Evolutionary conservation across 441 rosid genomes (phyloP).

Genomic region (Pelargonium myrrhifolium): DNA sequence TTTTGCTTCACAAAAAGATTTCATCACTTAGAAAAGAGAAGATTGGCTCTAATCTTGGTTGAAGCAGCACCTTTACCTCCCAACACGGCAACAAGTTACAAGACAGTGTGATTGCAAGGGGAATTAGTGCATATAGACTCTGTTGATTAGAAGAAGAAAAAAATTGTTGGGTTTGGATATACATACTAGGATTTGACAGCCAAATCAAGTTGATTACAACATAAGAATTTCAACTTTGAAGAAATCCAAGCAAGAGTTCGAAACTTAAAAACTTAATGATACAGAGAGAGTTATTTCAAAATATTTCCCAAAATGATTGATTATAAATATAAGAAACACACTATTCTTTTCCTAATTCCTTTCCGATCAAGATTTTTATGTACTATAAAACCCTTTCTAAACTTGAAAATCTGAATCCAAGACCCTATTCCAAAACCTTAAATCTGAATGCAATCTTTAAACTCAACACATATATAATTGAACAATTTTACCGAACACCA

Average conservation of each 20-base stretch:
- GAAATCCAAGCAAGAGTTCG: no score
- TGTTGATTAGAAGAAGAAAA: neutral
- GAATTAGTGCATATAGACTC: no score
- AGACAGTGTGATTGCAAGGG: neutral
- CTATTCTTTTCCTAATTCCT: neutral
- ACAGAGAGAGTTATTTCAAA: neutral
- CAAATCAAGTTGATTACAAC: neutral
- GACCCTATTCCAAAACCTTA: no score
- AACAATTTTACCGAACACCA: no score
- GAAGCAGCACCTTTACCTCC: no score
- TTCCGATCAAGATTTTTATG: neutral
- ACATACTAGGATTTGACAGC: neutral
- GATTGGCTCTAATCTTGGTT: no score
- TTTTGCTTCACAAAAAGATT: neutral
- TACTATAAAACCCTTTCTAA: neutral
- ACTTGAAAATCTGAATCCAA: constrained; percentile 1
- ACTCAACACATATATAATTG: no score
- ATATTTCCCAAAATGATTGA: neutral
- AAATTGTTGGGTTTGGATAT: neutral
- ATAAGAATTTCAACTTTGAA: neutral
- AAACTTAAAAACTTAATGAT: neutral
- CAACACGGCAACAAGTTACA: neutral
- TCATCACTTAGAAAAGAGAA: no score
- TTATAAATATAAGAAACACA: neutral
- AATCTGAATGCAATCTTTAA: no score